Base-by-base conservation (phyloP, 805 yeast genomes). In the Pichia membranifaciens region DNA sequence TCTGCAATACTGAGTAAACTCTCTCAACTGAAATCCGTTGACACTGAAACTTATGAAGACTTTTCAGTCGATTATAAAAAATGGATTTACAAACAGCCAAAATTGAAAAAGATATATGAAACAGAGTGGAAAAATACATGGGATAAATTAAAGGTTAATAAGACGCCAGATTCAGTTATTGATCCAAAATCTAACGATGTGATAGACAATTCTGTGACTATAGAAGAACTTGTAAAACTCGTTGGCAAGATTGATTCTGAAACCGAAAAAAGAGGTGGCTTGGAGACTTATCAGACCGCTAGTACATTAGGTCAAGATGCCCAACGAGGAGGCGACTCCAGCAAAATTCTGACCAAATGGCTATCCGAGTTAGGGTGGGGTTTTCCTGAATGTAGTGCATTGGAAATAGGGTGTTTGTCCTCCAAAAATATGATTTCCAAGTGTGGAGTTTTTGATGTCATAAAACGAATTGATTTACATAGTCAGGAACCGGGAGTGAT, bases 261-360 rank as follows among this genome's bases (percentile, higher is more conserved):
- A 58, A 73, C 84, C 3, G 69, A 69, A 8, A 72, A 68, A 37
- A 69, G 81, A 38, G 97, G 96, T 0, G 97, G 96, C 0, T 62
- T 91, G 2, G 74, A 79, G 43, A 76, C 78, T 10, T 91, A 91
- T 61, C 99, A 91, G 59, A 65, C 73, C 18, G 98, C 98, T 0
- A 87, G 96, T 2, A 76, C 84, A 1, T 78, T 80, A 43, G 99
- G 99, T 0, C 99, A 91, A 58, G 77, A 79, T 49, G 61, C 65
- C 0, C 73, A 74, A 41, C 64, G 98, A 52, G 98, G 99, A 0
- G 96, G 96, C 1, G 99, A 91, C 60, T 87, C 96, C 0, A 88
- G 96, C 2, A 86, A 83, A 54, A 71, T 81, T 57, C 67, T 91
- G 39, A 74, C 87, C n/a, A 76, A 80, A 47, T 87, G 95, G 90